Conservation (phyloP, 2,329 filamentous ascomycete genomes). For the Xylariales sp. region DNA sequence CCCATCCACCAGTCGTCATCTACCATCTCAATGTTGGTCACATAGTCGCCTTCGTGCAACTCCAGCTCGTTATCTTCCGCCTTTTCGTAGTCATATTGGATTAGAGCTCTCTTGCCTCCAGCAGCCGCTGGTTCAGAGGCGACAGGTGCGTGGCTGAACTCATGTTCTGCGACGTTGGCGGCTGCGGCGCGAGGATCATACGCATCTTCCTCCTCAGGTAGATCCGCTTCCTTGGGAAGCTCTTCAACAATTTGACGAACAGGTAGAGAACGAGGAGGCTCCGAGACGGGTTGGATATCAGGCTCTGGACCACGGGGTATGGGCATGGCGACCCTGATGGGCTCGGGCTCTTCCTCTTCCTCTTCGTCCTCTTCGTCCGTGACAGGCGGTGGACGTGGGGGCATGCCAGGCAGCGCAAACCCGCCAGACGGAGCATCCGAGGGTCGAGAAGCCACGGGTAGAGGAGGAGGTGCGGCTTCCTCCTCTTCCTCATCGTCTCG, state of each 20-base stretch:
- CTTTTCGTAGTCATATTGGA: constrained; percentile 96
- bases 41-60: constrained; percentile 78
- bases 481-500: constrained; percentile 30
- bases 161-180: constrained; percentile 46
- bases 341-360: constrained; percentile 51
- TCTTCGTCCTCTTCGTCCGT: constrained; percentile 50
- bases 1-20: constrained; percentile 99
- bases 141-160: constrained; percentile 34
- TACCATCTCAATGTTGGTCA: constrained; percentile 93
- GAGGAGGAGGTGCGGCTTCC: constrained; percentile 51
- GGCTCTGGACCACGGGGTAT: constrained; percentile 61
- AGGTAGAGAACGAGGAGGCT: constrained; percentile 58
- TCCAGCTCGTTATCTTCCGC: constrained; percentile 97
- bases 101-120: constrained; percentile 67
- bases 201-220: constrained; percentile 59
- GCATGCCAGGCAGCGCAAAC: constrained; percentile 74
- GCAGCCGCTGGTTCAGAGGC: constrained; percentile 30
- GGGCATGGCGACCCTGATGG: constrained; percentile 81
- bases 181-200: constrained; percentile 59
- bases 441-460: constrained; percentile 57
- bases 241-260: constrained; percentile 57
- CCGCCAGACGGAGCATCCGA: constrained; percentile 56
- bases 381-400: constrained; percentile 52
- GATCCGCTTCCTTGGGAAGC: constrained; percentile 59
- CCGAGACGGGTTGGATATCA: constrained; percentile 44